A percentile compares a stretch with the other conserved stretches of the same genome.
Evolutionary conservation across 495 filamentous ascomycete species (phyloP).

Genomic region (Penicillium ochrochloron): DNA sequence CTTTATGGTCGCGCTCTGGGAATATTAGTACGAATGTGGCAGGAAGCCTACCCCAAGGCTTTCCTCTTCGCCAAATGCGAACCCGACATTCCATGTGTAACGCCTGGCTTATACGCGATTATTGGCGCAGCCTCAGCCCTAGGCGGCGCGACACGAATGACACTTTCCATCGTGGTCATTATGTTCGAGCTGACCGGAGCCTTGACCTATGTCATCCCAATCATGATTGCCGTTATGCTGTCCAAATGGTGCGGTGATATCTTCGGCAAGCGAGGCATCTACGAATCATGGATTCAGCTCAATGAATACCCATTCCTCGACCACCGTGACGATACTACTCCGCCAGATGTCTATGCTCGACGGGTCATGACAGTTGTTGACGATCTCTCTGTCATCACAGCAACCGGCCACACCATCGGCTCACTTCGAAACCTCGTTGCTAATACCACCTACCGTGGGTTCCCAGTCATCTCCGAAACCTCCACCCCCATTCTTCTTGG

Average conservation of each 20-base stretch:
- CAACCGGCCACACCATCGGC: slow-evolving; percentile 81
- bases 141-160: slow-evolving; percentile 97
- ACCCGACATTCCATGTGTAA: slow-evolving; percentile 88
- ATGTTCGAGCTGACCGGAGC: slow-evolving; percentile 99
- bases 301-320: slow-evolving; percentile 97
- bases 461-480: slow-evolving; percentile 83
- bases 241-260: slow-evolving; percentile 98
- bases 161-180: slow-evolving; percentile 94
- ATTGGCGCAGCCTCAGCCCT: slow-evolving; percentile 95
- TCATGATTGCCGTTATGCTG: slow-evolving; percentile 99
- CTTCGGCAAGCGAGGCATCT: slow-evolving; percentile 91
- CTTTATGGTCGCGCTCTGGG: slow-evolving; percentile 91
- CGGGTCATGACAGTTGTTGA: slow-evolving; percentile 92
- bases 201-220: slow-evolving; percentile 93
- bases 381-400: slow-evolving; percentile 85
- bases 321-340: slow-evolving; percentile 80
- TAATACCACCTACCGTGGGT: slow-evolving; percentile 82
- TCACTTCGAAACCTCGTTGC: slow-evolving; percentile 70
- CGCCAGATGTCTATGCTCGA: slow-evolving; percentile 81
- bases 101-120: slow-evolving; percentile 93
- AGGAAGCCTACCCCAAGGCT: slow-evolving; percentile 73
- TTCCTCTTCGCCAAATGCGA: slow-evolving; percentile 81
- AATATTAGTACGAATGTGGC: slow-evolving; percentile 87
- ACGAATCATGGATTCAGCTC: slow-evolving; percentile 96
- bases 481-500: slow-evolving; percentile 73